These are phyloP conservation scores for Pyrenopolyporus hunteri DNA, from an alignment of 495 filamentous ascomycete genomes.

Conservation along the genomic window DNA sequence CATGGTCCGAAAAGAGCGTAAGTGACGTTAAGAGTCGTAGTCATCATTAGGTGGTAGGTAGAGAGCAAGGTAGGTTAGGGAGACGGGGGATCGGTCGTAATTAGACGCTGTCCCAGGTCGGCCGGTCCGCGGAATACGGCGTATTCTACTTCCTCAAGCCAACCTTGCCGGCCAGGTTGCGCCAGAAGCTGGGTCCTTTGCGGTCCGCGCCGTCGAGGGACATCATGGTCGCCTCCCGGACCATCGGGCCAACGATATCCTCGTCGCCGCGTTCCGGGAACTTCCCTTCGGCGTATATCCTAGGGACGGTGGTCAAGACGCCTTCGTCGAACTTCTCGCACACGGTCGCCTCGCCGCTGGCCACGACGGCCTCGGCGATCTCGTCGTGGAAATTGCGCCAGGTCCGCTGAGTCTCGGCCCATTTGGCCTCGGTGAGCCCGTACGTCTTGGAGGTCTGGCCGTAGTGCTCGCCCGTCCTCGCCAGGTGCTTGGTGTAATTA, in stretches of 20 bases:
- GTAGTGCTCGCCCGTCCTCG: conserved; percentile 85
- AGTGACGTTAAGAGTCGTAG: conserved; percentile 33
- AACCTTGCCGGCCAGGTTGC: conserved; percentile 52
- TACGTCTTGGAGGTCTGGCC: conserved; percentile 83
- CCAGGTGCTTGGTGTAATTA: conserved; percentile 83
- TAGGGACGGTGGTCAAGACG: conserved; percentile 51
- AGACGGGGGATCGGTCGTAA: conserved; percentile 1
- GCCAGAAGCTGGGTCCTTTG: conserved; percentile 52
- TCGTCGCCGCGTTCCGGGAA: conserved; percentile 87
- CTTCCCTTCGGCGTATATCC: conserved; percentile 72
- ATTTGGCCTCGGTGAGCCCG: conserved; percentile 81
- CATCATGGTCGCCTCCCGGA: conserved; percentile 60
- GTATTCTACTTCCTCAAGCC: conserved; percentile 45
- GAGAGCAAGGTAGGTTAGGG: conserved; percentile 8
- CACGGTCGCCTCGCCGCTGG: conserved; percentile 37
- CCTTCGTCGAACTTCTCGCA: conserved; percentile 48
- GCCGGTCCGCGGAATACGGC: conserved; percentile 4
- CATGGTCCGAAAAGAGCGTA: conserved; percentile 34
- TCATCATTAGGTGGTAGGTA: conserved; percentile 25
- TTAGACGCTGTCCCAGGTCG: conserved; percentile 3
- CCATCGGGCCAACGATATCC: conserved; percentile 94
- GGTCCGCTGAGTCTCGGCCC: conserved; percentile 72
- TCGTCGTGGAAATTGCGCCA: conserved; percentile 73
- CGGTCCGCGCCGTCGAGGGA: conserved; percentile 47
- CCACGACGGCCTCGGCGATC: conserved; percentile 56